Conservation (phyloP, 495 filamentous ascomycete genomes). For the Trichoderma gamsii region DNA sequence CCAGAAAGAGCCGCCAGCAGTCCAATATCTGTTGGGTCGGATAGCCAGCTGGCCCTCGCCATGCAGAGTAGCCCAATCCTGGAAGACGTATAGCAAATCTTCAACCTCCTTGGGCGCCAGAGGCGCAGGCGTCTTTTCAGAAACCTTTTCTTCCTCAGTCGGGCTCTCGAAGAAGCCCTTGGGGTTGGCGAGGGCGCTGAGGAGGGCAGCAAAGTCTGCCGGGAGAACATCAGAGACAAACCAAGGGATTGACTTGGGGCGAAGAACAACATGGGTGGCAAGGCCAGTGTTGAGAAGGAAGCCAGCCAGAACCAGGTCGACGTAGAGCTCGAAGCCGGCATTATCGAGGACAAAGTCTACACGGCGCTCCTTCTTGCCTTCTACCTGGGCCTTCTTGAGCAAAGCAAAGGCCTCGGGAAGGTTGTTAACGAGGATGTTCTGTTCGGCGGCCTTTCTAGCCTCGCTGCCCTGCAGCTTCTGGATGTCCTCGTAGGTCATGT, state of each 20-base stretch:
- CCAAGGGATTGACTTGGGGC: slow-evolving; percentile 93
- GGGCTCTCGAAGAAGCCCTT: slow-evolving; percentile 67
- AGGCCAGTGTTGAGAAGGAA: slow-evolving; percentile 77
- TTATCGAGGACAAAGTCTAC: slow-evolving; percentile 96
- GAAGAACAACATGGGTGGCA: slow-evolving; percentile 81
- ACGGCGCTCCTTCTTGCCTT: slow-evolving; percentile 50
- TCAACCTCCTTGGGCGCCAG: slow-evolving; percentile 61
- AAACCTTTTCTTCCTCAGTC: slow-evolving; percentile 56
- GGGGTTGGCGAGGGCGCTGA: slow-evolving; percentile 68
- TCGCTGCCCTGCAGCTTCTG: slow-evolving; percentile 89
- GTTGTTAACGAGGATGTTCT: slow-evolving; percentile 87
- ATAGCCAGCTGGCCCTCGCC: slow-evolving; percentile 74
- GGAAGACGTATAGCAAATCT: slow-evolving; percentile 69
- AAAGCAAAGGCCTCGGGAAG: slow-evolving; percentile 63
- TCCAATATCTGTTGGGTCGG: slow-evolving; percentile 86
- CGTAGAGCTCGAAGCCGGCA: slow-evolving; percentile 92
- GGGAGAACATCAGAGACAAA: slow-evolving; percentile 94
- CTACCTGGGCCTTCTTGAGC: slow-evolving; percentile 59
- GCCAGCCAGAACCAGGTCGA: slow-evolving; percentile 84
- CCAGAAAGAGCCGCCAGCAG: slow-evolving; percentile 78
- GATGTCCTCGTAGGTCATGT: slow-evolving; percentile 88
- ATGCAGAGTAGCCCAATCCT: slow-evolving; percentile 72
- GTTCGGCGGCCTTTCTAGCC: slow-evolving; percentile 74
- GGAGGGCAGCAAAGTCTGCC: slow-evolving; percentile 71
- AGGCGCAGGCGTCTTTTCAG: slow-evolving; percentile 47